These are phyloP conservation scores for Penicillium sclerotigenum DNA, from an alignment of 2,329 filamentous ascomycete genomes.

Conservation along the genomic window DNA sequence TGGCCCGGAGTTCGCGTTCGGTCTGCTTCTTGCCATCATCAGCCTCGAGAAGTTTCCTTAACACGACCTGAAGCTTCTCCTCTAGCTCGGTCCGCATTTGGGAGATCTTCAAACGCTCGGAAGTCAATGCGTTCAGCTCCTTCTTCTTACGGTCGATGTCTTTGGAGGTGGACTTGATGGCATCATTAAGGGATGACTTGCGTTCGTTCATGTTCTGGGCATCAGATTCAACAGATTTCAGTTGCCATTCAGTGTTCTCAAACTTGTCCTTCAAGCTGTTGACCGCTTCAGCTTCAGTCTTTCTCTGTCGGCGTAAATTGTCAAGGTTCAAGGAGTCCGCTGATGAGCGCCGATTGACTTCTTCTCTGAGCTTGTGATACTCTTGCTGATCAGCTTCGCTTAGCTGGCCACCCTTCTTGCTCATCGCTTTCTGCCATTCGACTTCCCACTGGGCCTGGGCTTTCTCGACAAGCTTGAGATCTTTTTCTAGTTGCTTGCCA, in stretches of 20 bases:
- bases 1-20: constrained; percentile 72
- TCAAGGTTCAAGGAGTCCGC: constrained; percentile 78
- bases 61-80: constrained; percentile 80
- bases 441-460: constrained; percentile 84
- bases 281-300: constrained; percentile 86
- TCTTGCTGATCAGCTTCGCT: constrained; percentile 84
- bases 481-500: constrained; percentile 72
- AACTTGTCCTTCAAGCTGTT: constrained; percentile 87
- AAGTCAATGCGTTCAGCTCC: constrained; percentile 79
- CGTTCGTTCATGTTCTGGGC: constrained; percentile 66
- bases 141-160: constrained; percentile 89
- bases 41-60: constrained; percentile 77
- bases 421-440: constrained; percentile 79
- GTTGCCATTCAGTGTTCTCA: constrained; percentile 69
- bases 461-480: constrained; percentile 81
- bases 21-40: constrained; percentile 82
- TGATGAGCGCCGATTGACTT: constrained; percentile 79
- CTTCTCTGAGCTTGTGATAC: constrained; percentile 78
- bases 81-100: constrained; percentile 85
- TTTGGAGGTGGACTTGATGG: constrained; percentile 64
- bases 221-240: constrained; percentile 72
- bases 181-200: constrained; percentile 59
- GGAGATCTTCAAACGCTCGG: constrained; percentile 74
- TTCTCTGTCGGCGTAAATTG: constrained; percentile 81
- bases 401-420: constrained; percentile 80